phyloP scores from a whole-genome alignment of 2,329 filamentous ascomycete genomes.

The Lasiodiplodia theobromae region DNA sequence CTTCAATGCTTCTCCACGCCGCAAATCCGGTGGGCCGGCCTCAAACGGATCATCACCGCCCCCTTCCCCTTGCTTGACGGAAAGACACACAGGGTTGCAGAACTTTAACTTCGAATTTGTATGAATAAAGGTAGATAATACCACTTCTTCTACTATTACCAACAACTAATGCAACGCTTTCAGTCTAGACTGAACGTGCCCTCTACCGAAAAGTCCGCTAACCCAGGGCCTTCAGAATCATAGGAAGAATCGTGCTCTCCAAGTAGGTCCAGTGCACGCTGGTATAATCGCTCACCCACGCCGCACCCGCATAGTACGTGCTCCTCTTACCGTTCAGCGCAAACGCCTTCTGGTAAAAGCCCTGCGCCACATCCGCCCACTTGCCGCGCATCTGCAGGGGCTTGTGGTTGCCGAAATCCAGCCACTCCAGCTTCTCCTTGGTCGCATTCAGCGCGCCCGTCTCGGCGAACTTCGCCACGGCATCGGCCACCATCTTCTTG shows the following conservation, averaged over 20 bases:
- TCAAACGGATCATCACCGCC: too few species aligned
- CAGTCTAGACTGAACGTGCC: too few species aligned
- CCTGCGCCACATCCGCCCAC: slow-evolving; percentile 35
- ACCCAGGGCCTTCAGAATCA: slow-evolving; percentile 1
- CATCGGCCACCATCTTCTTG: not conserved
- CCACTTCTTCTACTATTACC: too few species aligned
- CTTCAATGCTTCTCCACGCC: too few species aligned
- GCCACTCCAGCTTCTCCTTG: slow-evolving; percentile 28
- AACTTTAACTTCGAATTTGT: too few species aligned
- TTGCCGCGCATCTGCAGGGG: slow-evolving; percentile 38
- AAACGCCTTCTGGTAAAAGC: slow-evolving; percentile 39
- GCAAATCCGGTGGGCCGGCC: too few species aligned
- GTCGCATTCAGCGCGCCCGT: not conserved
- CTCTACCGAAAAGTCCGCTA: not conserved
- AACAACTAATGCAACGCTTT: too few species aligned
- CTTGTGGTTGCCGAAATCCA: slow-evolving; percentile 35
- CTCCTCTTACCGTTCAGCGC: slow-evolving; percentile 37
- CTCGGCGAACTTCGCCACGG: not conserved
- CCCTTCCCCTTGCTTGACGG: too few species aligned
- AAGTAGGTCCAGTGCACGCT: slow-evolving; percentile 13
- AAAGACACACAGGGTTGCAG: too few species aligned
- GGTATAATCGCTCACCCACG: slow-evolving; percentile 34
- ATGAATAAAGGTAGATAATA: too few species aligned
- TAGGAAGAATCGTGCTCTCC: slow-evolving; percentile 1
- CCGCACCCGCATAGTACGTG: slow-evolving; percentile 40